Percentiles rank a stretch among this genome's conserved stretches.
Conservation (phyloP, 164 flowering plant species). For the Buxus sempervirens region DNA sequence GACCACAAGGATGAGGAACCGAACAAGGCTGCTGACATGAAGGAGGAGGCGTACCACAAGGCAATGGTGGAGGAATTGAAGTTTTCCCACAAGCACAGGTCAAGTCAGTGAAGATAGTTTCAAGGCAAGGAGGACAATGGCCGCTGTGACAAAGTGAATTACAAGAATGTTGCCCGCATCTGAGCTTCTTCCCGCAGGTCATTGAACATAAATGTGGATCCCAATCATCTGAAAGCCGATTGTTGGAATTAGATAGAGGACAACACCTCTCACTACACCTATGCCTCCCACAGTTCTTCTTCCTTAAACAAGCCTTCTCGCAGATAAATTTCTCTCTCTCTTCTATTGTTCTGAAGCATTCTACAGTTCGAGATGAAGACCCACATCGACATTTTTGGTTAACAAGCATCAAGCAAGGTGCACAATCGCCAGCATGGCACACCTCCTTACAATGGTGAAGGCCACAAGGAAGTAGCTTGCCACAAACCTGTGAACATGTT, state of each 20-base stretch:
- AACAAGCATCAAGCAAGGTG: constrained; percentile 59
- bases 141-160: constrained; percentile 85
- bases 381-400: constrained; percentile 85
- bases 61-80: constrained; percentile 88
- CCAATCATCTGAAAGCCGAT: constrained; percentile 42
- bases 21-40: constrained; percentile 79
- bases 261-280: constrained; percentile 95
- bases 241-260: constrained; percentile 51
- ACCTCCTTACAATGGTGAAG: constrained; percentile 55
- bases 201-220: constrained; percentile 88
- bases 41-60: constrained; percentile 93
- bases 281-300: constrained; percentile 96
- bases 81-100: constrained; percentile 92
- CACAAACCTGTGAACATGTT: constrained; percentile 60
- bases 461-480: constrained; percentile 67
- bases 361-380: constrained; percentile 65
- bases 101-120: constrained; percentile 83
- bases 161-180: constrained; percentile 96
- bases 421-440: constrained; percentile 78
- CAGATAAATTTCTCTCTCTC: constrained; percentile 52
- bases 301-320: constrained; percentile 76
- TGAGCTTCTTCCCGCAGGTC: constrained; percentile 85
- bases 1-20: constrained; percentile 91
- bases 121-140: constrained; percentile 93
- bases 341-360: constrained; percentile 55